Conservation (phyloP, 495 filamentous ascomycete species). For the Penicillium tannophilum region DNA sequence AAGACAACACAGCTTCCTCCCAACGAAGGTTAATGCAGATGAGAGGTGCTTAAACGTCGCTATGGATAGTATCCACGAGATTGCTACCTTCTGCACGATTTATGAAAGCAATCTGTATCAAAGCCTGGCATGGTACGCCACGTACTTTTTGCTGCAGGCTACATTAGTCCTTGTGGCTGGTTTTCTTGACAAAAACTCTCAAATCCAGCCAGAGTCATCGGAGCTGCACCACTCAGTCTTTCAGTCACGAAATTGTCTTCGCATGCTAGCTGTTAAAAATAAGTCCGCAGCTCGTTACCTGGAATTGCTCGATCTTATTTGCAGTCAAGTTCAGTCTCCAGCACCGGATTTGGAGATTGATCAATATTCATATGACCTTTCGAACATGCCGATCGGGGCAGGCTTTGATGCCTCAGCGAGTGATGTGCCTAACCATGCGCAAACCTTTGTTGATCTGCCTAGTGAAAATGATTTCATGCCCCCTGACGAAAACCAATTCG, state of each 20-base stretch:
- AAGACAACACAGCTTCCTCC: slow-evolving; percentile 1
- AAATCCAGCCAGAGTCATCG: not conserved
- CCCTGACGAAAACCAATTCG: not conserved
- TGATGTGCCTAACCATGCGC: not conserved
- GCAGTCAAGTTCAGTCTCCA: slow-evolving; percentile 6
- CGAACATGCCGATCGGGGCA: not conserved
- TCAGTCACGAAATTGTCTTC: slow-evolving; percentile 6
- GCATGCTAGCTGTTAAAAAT: slow-evolving; percentile 2
- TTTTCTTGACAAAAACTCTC: not conserved
- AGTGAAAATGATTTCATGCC: slow-evolving; percentile 11
- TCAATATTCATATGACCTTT: not conserved
- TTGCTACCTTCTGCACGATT: slow-evolving; percentile 5
- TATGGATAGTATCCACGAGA: slow-evolving; percentile 13
- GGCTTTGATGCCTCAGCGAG: not conserved
- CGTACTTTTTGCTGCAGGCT: slow-evolving; percentile 9
- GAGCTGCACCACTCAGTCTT: slow-evolving; percentile 7
- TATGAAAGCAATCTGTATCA: slow-evolving; percentile 1
- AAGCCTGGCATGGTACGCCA: slow-evolving; percentile 10
- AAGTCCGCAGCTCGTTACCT: slow-evolving; percentile 5
- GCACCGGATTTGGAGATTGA: not conserved
- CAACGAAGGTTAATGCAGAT: slow-evolving; percentile 1
- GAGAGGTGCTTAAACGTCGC: slow-evolving; percentile 5
- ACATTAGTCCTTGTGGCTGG: slow-evolving; percentile 3
- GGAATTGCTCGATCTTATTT: slow-evolving; percentile 11
- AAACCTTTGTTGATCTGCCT: not conserved